Base-by-base conservation (phyloP, 345 rosid species). In the Sisymbrium altissimum region DNA sequence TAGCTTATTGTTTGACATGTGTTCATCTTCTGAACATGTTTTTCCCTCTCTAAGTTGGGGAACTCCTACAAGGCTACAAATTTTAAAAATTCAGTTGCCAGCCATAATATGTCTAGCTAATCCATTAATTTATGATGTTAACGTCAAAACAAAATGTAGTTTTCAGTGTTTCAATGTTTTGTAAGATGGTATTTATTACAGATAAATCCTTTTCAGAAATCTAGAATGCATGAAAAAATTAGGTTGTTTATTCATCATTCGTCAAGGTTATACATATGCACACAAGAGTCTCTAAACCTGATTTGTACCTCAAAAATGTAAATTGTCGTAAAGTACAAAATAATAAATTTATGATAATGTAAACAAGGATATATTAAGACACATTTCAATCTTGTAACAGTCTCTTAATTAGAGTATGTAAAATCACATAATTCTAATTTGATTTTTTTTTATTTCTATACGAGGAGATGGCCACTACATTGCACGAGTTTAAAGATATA, bases 1-100 rank as follows among this genome's bases (percentile, higher is more conserved):
- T 61, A 61, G 62, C 73, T 18, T 49, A 59, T 36, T 15, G 3
- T 41, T 41, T 15, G 79, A 75, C 64, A 75, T 64, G 58, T 75
- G 48, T 50, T 53, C 64, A 12, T 15, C 9, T 59, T 68, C 49
- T 60, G 23, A 68, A 60, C 15, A 60, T 68, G 64, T 41, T 68
- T 7, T 38, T n/a, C 21, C 39, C 46, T 75, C 43, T 15, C 32
- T 52, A n/a, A 57, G 30, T 74, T 66, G 35, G 52, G 43, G 3
- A 44, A 66, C 35, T 48, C 52, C 3, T 66, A 38, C 45, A 13
- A 17, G 38, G 43, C 3, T 66, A 38, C 45, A 13, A 17, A 48
- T n/a, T 64, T 4, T 54, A 17, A 15, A n/a, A 17, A 17, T 27
- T 27, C 33, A 36, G 1, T 36, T 6, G 18, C 40, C 30, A 71